A percentile compares a stretch with the other conserved stretches of the same genome.
Evolutionary conservation across 768 basidiomycete genomes (phyloP).

Genomic region (Galerina sulciceps): DNA sequence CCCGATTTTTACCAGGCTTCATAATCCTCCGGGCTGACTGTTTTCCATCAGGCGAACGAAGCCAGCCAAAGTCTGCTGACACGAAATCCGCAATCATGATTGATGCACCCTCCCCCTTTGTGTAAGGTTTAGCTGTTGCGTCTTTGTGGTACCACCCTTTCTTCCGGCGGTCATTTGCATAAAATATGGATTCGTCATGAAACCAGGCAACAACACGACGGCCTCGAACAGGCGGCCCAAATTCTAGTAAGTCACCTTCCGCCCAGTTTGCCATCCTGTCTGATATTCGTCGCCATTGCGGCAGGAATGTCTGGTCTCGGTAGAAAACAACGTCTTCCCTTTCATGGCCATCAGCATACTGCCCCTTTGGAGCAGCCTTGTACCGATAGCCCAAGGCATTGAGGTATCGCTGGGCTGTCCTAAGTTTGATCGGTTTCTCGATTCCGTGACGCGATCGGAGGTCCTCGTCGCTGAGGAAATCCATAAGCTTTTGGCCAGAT

Average conservation of each 20-base stretch:
- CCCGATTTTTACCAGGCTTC: conserved; percentile 28
- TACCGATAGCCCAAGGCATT: conserved; percentile 20
- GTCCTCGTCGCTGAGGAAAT: too few species aligned
- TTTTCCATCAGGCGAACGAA: conserved; percentile 20
- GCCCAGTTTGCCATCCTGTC: too few species aligned
- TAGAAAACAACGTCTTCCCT: conserved; percentile 37
- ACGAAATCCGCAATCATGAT: conserved; percentile 42
- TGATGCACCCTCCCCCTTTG: conserved; percentile 42
- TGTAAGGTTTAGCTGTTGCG: conserved; percentile 29
- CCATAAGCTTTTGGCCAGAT: too few species aligned
- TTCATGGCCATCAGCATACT: conserved; percentile 33
- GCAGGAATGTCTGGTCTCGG: conserved; percentile 27
- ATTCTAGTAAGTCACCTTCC: not conserved
- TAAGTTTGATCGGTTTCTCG: conserved; percentile 17
- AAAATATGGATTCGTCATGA: conserved; percentile 45
- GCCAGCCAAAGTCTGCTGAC: conserved; percentile 33
- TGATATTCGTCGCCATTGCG: conserved; percentile 3
- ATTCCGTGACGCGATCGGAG: conserved; percentile 8
- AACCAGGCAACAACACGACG: conserved; percentile 23
- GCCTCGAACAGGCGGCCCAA: not conserved
- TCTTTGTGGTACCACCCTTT: conserved; percentile 31
- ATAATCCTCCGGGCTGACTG: conserved; percentile 21
- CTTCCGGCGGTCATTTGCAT: conserved; percentile 36
- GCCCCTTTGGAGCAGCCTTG: conserved; percentile 17
- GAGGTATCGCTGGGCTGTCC: conserved; percentile 27